Percentiles rank a stretch among this genome's conserved stretches.
Evolutionary conservation across 306 rosid genomes (phyloP).

Genomic region (Cotoneaster glaucophyllus): DNA sequence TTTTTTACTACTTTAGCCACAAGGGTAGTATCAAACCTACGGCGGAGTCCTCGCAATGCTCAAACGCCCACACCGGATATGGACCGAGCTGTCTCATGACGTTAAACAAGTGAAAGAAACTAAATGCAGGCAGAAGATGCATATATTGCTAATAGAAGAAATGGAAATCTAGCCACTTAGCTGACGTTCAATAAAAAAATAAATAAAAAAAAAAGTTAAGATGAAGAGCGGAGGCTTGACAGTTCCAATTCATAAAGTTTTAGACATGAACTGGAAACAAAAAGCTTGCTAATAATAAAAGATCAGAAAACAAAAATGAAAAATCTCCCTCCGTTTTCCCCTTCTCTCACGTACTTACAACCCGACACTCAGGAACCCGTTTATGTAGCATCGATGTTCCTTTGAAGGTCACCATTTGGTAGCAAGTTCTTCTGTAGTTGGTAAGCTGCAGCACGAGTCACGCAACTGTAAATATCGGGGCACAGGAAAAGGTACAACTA

Average conservation of each 20-base stretch:
- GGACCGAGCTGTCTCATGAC: too few relatives aligned
- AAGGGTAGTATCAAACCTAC: neutral
- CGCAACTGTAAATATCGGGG: neutral
- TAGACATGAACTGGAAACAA: constrained; percentile 12
- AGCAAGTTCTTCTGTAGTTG: constrained; percentile 62
- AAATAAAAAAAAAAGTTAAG: neutral
- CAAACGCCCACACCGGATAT: too few relatives aligned
- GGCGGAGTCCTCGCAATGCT: neutral
- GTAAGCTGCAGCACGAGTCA: constrained; percentile 49
- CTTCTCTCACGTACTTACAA: constrained; percentile 20
- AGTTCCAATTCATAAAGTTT: constrained; percentile 12
- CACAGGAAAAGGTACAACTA: neutral
- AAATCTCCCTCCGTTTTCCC: neutral
- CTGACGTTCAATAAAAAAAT: neutral
- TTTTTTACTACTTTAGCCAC: neutral
- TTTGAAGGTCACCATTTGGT: constrained; percentile 77
- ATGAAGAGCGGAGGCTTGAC: constrained; percentile 26
- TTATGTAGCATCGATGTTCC: constrained; percentile 92
- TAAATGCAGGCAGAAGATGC: neutral
- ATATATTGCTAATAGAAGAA: neutral
- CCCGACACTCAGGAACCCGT: constrained; percentile 57
- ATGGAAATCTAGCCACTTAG: neutral
- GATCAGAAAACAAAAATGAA: neutral
- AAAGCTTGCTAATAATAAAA: constrained; percentile 16
- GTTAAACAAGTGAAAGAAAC: too few relatives aligned